These are phyloP conservation scores for Schizothecium vesticola DNA, from an alignment of 495 filamentous ascomycete species.

Conservation along the genomic window DNA sequence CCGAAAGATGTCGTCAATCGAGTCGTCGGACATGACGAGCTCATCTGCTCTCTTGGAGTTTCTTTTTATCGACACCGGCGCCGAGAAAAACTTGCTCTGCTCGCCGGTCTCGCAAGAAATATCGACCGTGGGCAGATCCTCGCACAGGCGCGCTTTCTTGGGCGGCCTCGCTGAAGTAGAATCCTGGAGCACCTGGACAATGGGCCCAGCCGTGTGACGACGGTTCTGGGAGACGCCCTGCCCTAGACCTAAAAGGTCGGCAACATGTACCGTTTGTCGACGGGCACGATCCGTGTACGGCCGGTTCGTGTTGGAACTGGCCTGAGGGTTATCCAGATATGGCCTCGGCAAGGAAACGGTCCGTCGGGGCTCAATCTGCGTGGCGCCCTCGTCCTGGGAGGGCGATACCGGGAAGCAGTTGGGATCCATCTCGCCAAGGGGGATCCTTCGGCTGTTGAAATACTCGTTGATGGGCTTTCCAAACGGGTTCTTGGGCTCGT, in stretches of 20 bases:
- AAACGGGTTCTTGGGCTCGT: slow-evolving; percentile 35
- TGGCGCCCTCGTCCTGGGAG: slow-evolving; percentile 14
- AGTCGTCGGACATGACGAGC: slow-evolving; percentile 44
- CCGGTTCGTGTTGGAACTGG: slow-evolving; percentile 15
- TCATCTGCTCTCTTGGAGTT: slow-evolving; percentile 19
- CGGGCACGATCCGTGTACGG: slow-evolving; percentile 23
- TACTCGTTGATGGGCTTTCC: slow-evolving; percentile 69
- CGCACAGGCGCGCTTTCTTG: slow-evolving; percentile 47
- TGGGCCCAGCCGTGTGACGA: slow-evolving; percentile 29
- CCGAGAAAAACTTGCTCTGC: slow-evolving; percentile 40
- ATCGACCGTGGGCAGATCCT: slow-evolving; percentile 25
- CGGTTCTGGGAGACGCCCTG: slow-evolving; percentile 23
- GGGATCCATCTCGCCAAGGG: slow-evolving; percentile 79
- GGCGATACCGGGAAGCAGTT: slow-evolving; percentile 60
- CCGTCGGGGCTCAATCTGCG: slow-evolving; percentile 29
- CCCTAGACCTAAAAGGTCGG: slow-evolving; percentile 28
- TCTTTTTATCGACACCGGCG: slow-evolving; percentile 11
- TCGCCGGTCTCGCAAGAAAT: slow-evolving; percentile 19
- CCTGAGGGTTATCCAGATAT: slow-evolving; percentile 32
- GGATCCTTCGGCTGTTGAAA: slow-evolving; percentile 67
- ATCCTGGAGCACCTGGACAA: slow-evolving; percentile 20
- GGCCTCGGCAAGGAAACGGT: slow-evolving; percentile 46
- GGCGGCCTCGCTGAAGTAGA: slow-evolving; percentile 34
- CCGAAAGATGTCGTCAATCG: slow-evolving; percentile 39
- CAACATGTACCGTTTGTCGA: slow-evolving; percentile 38